Base-by-base conservation (phyloP, 495 filamentous ascomycete species). In the Podospora pseudocomata region DNA sequence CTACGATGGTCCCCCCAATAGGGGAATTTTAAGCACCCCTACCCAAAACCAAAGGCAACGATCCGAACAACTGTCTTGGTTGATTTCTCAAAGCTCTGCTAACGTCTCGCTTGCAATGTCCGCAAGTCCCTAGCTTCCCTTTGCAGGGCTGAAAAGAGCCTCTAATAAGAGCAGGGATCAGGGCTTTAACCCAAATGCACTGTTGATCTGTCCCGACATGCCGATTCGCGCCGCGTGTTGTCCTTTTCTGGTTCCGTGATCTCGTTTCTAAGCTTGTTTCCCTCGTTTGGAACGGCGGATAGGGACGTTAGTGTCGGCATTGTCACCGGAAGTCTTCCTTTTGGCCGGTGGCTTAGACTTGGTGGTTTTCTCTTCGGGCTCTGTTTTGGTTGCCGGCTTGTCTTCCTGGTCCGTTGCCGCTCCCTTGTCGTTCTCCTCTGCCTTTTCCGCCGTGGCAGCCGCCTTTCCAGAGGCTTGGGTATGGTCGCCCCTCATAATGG, bases 401-500 rank as follows among this genome's bases (percentile, higher is more conserved):
- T 44, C 27, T 54, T 26, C 54, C 57, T 26, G 23, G 54, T 27
- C 60, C 27, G 60, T 2, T 32, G 34, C 20, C 44, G 23, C 27
- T 28, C 6, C 60, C 20, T 18, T 27, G 27, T 62, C 32, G 7
- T 30, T 59, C 3, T 30, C 26, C 64, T 68, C 30, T 34, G 81
- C 74, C 68, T 49, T 49, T 49, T 49, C 39, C 39, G 39, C 15
- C 15, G 39, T 49, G 9, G 39, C 39, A 11, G 39, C 39, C 39
- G 5, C 39, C 39, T 49, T 49, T 49, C 39, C 39, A 49, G 39
- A 49, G 15, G 15, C 5, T 49, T 49, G 39, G 39, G 39, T 49
- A 13, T 6, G 39, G 39, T 49, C 39, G 39, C 13, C 39, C 13
- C 80, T 82, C 76, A 87, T 81, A 23, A 84, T 65, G 65, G 90